Conservation (phyloP, 129 eudicot genomes). For the Erigeron canadensis region DNA sequence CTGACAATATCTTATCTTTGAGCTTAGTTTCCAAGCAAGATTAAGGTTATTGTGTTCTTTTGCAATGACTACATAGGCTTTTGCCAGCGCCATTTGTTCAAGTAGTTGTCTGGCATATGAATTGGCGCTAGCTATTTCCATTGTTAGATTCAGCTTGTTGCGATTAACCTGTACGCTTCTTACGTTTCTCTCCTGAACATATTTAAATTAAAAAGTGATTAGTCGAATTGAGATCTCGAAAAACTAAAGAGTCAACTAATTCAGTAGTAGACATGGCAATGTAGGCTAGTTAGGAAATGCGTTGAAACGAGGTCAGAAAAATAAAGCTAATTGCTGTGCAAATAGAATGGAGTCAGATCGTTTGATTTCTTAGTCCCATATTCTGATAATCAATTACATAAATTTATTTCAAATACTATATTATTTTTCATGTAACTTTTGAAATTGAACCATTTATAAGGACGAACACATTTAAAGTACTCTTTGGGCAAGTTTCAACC, state of each 20-base stretch:
- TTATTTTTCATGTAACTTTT: too few relatives aligned
- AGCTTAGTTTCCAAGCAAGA: constrained; percentile 79
- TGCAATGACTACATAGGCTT: constrained; percentile 74
- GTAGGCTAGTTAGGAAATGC: too few relatives aligned
- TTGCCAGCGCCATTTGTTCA: constrained; percentile 84
- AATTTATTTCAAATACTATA: too few relatives aligned
- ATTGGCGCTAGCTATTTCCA: constrained; percentile 46
- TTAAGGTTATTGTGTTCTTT: constrained; percentile 82
- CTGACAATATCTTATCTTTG: constrained; percentile 73
- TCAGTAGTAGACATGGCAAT: too few relatives aligned
- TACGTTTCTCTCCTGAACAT: constrained; percentile 55
- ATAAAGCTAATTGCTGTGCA: too few relatives aligned
- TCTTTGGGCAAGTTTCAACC: not conserved
- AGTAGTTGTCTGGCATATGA: constrained; percentile 70
- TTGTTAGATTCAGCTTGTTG: constrained; percentile 48
- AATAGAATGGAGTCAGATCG: too few relatives aligned
- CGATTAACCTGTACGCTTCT: constrained; percentile 39
- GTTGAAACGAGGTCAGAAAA: too few relatives aligned
- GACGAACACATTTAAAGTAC: not conserved
- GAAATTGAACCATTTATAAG: too few relatives aligned
- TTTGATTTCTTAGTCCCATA: too few relatives aligned
- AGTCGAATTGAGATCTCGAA: not conserved
- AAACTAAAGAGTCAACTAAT: not conserved
- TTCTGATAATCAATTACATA: too few relatives aligned
- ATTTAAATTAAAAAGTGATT: not conserved